Evolutionary conservation across 176 grass and related monocot genomes (phyloP).

Genomic region (Oryza nivara): DNA sequence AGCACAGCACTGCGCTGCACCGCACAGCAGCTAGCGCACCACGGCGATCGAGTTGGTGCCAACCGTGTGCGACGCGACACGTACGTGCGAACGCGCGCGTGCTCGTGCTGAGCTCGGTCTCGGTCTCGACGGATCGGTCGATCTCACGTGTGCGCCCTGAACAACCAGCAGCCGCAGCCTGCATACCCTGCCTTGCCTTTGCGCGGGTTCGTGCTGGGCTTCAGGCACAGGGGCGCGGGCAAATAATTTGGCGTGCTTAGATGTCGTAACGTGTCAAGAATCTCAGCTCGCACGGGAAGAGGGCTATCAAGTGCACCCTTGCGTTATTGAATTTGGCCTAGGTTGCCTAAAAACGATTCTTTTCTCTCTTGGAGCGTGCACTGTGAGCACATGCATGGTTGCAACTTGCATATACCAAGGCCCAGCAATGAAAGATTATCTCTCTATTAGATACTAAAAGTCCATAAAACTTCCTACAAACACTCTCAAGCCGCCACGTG

Average conservation of each 20-base stretch:
- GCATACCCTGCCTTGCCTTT: no score
- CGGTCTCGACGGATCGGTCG: not conserved
- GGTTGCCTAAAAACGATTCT: slow-evolving; percentile 32
- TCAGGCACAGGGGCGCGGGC: not conserved
- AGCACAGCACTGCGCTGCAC: no score
- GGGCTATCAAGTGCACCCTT: not conserved
- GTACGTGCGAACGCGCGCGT: slow-evolving; percentile 29
- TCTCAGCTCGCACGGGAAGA: slow-evolving; percentile 27
- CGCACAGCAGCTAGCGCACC: not conserved
- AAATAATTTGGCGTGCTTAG: slow-evolving; percentile 13
- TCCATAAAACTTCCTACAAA: no score
- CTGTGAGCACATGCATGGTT: slow-evolving; percentile 25
- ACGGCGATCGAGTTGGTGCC: not conserved
- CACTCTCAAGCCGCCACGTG: no score
- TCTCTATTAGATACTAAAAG: no score
- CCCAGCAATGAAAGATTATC: no score
- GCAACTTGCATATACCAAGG: slow-evolving; percentile 29
- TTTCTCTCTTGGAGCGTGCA: slow-evolving; percentile 1
- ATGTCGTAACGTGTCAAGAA: slow-evolving; percentile 63
- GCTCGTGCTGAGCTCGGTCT: not conserved
- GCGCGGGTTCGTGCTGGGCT: not conserved
- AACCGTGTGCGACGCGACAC: slow-evolving; percentile 7
- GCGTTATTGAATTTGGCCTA: not conserved
- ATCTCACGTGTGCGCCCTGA: slow-evolving; percentile 42
- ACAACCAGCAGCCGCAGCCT: slow-evolving; percentile 22